phyloP scores from a whole-genome alignment of 2,329 filamentous ascomycete species.

The Fusarium sp. region DNA sequence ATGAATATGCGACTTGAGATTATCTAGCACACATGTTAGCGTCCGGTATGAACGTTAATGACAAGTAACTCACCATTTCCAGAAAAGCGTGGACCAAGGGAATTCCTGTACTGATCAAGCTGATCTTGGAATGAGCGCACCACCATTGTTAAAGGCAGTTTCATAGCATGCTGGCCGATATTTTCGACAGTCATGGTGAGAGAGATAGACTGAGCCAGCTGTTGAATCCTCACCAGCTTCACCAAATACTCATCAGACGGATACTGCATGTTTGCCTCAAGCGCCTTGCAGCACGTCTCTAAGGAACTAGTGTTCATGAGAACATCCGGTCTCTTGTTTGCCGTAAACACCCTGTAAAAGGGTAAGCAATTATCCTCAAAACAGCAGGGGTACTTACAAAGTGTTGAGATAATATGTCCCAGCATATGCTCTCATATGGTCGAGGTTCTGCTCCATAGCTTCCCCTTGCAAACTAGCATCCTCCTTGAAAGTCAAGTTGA shows the following conservation, averaged over 20 bases:
- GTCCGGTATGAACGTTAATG: background rate
- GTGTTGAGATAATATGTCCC: constrained; percentile 65
- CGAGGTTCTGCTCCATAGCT: constrained; percentile 48
- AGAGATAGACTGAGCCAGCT: constrained; percentile 61
- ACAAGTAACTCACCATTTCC: constrained; percentile 48
- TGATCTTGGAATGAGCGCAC: constrained; percentile 59
- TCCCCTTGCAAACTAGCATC: constrained; percentile 35
- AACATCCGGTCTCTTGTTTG: constrained; percentile 61
- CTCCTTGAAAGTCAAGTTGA: constrained; percentile 53
- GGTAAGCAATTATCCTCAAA: background rate
- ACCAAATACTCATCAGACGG: constrained; percentile 59
- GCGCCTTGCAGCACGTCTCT: constrained; percentile 56
- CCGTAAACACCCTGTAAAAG: constrained; percentile 53
- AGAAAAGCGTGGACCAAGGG: constrained; percentile 51
- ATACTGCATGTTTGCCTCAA: constrained; percentile 57
- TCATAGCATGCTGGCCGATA: constrained; percentile 47
- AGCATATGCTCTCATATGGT: constrained; percentile 60
- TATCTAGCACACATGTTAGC: constrained; percentile 45
- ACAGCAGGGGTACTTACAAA: constrained; percentile 49
- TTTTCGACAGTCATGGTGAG: constrained; percentile 52
- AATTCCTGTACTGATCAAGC: constrained; percentile 53
- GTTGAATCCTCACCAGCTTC: constrained; percentile 60
- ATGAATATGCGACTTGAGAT: constrained; percentile 56
- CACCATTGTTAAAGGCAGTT: constrained; percentile 55
- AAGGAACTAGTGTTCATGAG: constrained; percentile 61